A percentile compares a stretch with the other conserved stretches of the same genome.
Evolutionary conservation across 352 stramenopile genomes (phyloP).

Genomic region (Globisporangium sylvaticum): DNA sequence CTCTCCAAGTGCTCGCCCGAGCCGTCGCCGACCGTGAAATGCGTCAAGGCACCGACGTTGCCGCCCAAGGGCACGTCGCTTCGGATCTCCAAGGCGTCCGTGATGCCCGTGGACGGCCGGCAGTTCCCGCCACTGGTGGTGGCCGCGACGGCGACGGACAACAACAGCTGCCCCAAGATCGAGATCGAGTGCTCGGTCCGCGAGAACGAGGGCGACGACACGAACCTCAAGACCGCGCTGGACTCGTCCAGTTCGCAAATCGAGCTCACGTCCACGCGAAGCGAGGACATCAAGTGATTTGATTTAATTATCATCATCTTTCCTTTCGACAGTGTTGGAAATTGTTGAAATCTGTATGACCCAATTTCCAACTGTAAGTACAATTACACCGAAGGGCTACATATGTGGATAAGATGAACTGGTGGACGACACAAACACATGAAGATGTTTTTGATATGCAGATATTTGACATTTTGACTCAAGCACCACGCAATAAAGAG

Average conservation of each 20-base stretch:
- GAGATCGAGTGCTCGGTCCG: constrained; percentile 11
- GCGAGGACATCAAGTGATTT: background rate
- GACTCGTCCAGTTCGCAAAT: constrained; percentile 22
- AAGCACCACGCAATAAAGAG: background rate
- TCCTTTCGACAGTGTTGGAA: background rate
- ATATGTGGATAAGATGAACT: background rate
- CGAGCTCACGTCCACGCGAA: constrained; percentile 21
- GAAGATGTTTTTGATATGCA: background rate
- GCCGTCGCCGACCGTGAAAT: background rate
- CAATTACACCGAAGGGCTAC: background rate
- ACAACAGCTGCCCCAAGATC: background rate
- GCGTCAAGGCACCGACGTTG: constrained; percentile 4
- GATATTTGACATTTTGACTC: background rate
- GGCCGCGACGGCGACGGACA: background rate
- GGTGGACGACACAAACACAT: background rate
- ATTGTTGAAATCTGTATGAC: background rate
- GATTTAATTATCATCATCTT: background rate
- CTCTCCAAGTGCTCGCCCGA: constrained; percentile 17
- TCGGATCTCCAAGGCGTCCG: constrained; percentile 49
- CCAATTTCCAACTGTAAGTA: background rate
- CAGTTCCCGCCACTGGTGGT: background rate
- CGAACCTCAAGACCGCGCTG: background rate
- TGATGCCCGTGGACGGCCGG: constrained; percentile 45
- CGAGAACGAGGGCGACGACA: constrained; percentile 1
- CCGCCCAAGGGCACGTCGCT: constrained; percentile 10